Conservation (phyloP, 116 monocot species). For the Trichopus zeylanicus region DNA sequence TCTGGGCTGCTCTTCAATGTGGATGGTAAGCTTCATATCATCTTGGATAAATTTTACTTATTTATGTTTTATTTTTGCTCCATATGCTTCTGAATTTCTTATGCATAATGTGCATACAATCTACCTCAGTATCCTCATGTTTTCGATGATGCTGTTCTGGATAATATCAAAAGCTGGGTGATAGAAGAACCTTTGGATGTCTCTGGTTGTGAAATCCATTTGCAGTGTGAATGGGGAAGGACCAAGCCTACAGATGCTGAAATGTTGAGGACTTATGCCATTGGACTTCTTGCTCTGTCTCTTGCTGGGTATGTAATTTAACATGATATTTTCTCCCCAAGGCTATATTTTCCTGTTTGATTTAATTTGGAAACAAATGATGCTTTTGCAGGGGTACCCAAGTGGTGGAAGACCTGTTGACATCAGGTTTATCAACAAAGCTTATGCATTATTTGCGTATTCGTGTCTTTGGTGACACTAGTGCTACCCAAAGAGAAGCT, state of each 20-base stretch:
- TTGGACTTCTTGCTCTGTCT: conserved; percentile 84
- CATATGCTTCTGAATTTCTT: too few species aligned
- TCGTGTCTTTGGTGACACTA: conserved; percentile 68
- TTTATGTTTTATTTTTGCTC: neutral
- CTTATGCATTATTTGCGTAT: conserved; percentile 85
- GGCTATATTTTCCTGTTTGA: neutral
- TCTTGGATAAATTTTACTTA: neutral
- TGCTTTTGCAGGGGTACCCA: conserved; percentile 53
- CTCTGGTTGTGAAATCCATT: conserved; percentile 32
- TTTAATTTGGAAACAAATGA: conserved; percentile 1
- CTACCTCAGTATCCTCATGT: conserved; percentile 69
- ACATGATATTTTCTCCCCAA: neutral
- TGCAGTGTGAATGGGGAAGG: conserved; percentile 45
- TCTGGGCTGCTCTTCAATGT: conserved; percentile 67
- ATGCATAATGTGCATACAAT: too few species aligned
- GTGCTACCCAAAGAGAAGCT: conserved; percentile 44
- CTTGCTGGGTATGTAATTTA: conserved; percentile 18
- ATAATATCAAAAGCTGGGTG: conserved; percentile 89
- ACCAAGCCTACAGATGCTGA: conserved; percentile 71
- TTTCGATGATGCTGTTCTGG: conserved; percentile 83
- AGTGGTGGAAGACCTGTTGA: conserved; percentile 80
- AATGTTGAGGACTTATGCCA: conserved; percentile 86
- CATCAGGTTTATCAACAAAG: conserved; percentile 76
- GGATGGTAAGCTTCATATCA: conserved; percentile 43
- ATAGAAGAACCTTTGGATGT: conserved; percentile 44